Evolutionary conservation across 768 basidiomycete genomes (phyloP), one percentile per base, ranked within the genome.

Genomic region (Collybia mongolica): DNA sequence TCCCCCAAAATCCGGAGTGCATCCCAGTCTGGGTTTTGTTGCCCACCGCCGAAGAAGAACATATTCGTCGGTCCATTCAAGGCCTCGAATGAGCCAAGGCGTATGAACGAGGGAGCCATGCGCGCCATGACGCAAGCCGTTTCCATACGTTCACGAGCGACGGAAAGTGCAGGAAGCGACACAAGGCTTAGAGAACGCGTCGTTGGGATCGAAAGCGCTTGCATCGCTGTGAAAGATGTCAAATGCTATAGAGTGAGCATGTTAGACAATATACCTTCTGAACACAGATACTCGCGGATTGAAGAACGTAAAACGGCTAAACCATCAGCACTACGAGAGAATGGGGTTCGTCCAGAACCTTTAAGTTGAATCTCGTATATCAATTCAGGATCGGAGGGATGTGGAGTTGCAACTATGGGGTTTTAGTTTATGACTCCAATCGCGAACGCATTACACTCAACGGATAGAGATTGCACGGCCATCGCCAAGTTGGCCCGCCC

Each of bases 401-500:
- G 84, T 0, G 88, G 83, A 0, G 91, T 92, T n/a, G 84, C 84
- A 49, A 91, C 90, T 92, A 53, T 11, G 44, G 4, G 19, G 32
- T 43, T 42, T 53, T 23, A 39, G 38, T 47, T 19, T 53, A 40
- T 28, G n/a, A 32, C 20, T 6, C 20, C 50, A 39, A n/a, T 12
- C 40, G 15, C 44, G 42, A 46, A 26, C 26, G 4, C 3, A 38
- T 29, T 46, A 26, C 22, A 24, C 65, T 66, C 53, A 49, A 78
- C 77, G 69, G 44, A 99, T 81, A 7, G 90, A 90, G n/a, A 93
- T 90, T 1, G 97, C 96, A 15, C 97, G 79, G 0, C 97, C 97
- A 60, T 98, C 96, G 11, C 97, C 97, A 3, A 99, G 76, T 63
- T 98, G 97, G 20, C 94, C 93, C 0, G 97, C 95, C 85, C 88